A percentile compares a stretch with the other conserved stretches of the same genome.
Evolutionary conservation across 495 filamentous ascomycete species (phyloP).

Genomic region (Xylaria acuta): DNA sequence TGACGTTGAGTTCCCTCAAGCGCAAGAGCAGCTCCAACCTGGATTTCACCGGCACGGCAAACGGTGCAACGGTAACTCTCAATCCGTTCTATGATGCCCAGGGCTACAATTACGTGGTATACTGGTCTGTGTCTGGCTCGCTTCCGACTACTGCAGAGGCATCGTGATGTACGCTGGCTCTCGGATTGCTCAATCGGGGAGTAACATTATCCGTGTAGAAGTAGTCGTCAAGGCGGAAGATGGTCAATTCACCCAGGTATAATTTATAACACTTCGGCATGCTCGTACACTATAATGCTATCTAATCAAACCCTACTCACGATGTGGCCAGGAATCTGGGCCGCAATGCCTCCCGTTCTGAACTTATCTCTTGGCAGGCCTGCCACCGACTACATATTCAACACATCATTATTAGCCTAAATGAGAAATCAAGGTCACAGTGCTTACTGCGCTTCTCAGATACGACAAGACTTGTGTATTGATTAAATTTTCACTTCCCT

Average conservation of each 20-base stretch:
- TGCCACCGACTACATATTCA: slow-evolving; percentile 3
- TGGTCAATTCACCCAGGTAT: not conserved
- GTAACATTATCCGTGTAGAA: not conserved
- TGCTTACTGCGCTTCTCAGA: not conserved
- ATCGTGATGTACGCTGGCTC: not conserved
- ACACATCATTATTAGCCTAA: slow-evolving; percentile 23
- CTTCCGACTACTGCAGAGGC: slow-evolving; percentile 7
- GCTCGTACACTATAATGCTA: not conserved
- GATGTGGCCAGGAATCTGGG: not conserved
- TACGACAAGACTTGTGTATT: not conserved
- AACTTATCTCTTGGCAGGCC: slow-evolving; percentile 2
- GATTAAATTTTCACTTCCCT: not conserved
- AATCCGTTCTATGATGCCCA: slow-evolving; percentile 30
- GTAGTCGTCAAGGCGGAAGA: not conserved
- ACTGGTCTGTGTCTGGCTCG: slow-evolving; percentile 28
- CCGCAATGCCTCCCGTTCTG: not conserved
- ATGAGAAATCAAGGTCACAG: not conserved
- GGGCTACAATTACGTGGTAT: slow-evolving; percentile 32
- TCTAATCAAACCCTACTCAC: not conserved
- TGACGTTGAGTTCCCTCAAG: slow-evolving; percentile 27
- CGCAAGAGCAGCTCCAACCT: slow-evolving; percentile 17
- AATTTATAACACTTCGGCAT: not conserved
- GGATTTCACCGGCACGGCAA: slow-evolving; percentile 27
- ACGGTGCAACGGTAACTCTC: slow-evolving; percentile 27
- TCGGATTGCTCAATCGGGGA: not conserved